A percentile compares a stretch with the other conserved stretches of the same genome.
Evolutionary conservation across 306 rosid genomes (phyloP).

Genomic region (Vigna trinervia): DNA sequence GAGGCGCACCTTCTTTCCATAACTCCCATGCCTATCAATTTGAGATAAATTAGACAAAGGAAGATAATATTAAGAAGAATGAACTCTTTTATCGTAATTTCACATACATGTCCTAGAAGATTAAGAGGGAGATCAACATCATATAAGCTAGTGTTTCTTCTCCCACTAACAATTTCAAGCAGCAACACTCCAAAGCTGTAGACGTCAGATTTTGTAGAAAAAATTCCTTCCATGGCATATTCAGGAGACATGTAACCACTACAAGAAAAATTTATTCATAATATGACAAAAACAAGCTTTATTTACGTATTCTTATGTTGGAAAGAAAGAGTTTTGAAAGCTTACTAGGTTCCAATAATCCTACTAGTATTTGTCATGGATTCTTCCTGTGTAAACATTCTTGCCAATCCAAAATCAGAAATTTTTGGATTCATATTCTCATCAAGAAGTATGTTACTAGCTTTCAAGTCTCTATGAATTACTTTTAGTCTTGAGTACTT

Average conservation of each 20-base stretch:
- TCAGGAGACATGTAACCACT: background rate
- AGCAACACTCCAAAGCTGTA: background rate
- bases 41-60: background rate
- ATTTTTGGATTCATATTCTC: background rate
- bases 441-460: background rate
- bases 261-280: background rate
- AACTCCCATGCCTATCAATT: background rate
- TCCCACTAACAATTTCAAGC: background rate
- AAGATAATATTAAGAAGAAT: no score
- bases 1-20: background rate
- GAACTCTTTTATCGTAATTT: no score
- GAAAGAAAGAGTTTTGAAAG: no score
- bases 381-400: background rate
- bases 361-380: background rate
- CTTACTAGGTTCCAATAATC: constrained; percentile 32
- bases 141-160: background rate
- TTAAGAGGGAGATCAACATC: background rate
- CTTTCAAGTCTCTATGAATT: background rate
- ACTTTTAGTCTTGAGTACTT: background rate
- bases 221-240: background rate
- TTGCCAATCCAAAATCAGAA: background rate
- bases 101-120: background rate
- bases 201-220: background rate
- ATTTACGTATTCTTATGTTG: no score
- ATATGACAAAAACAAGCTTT: no score